Evolutionary conservation across 75 land plant species (phyloP).

Genomic region (Pinus tabuliformis): DNA sequence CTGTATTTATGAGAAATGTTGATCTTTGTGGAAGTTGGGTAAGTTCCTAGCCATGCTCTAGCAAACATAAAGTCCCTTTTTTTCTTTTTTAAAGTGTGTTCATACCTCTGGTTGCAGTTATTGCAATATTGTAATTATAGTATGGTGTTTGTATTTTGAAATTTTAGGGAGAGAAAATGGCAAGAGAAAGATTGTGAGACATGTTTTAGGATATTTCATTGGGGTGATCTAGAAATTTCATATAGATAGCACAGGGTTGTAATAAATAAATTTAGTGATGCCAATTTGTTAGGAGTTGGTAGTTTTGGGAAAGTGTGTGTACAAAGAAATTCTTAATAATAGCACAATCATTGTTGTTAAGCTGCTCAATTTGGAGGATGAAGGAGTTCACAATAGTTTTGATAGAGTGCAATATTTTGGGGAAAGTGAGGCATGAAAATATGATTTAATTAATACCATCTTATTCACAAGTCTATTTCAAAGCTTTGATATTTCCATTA

Average conservation of each 20-base stretch:
- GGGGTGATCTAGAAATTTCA: neutral
- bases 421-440: neutral
- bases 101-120: too few species aligned
- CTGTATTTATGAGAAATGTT: too few species aligned
- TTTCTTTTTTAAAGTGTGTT: too few species aligned
- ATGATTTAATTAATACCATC: neutral
- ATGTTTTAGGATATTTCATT: too few species aligned
- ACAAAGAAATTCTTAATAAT: slow-evolving; percentile 19
- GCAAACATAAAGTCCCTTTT: too few species aligned
- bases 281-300: slow-evolving; percentile 37
- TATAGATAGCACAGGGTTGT: slow-evolving; percentile 18
- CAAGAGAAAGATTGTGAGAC: neutral
- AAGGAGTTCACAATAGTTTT: neutral
- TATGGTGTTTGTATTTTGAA: neutral
- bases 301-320: slow-evolving; percentile 46
- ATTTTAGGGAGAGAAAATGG: neutral
- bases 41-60: neutral
- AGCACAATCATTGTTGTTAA: slow-evolving; percentile 18
- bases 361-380: slow-evolving; percentile 10
- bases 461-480: neutral
- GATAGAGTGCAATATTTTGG: neutral
- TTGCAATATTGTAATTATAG: too few species aligned
- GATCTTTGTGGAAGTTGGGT: slow-evolving; percentile 8
- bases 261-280: slow-evolving; percentile 23
- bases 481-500: neutral